These are phyloP conservation scores for Capsella bursapastoris DNA, from an alignment of 345 rosid genomes.

Conservation along the genomic window DNA sequence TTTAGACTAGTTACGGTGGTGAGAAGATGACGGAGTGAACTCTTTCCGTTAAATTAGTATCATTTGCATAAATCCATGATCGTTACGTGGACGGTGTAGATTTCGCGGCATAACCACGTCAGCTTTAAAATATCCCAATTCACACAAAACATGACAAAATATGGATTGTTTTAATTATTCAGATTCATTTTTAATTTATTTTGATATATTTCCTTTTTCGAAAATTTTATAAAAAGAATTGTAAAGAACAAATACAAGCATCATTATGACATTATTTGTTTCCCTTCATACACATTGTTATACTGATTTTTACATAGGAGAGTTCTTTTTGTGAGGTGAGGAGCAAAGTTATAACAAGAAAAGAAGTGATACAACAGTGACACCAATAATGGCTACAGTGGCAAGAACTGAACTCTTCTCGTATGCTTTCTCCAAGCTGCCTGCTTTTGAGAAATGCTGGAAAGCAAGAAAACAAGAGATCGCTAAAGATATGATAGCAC, in stretches of 20 bases:
- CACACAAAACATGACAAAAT: neutral
- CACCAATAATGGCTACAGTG: constrained; percentile 62
- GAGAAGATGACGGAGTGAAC: constrained; percentile 36
- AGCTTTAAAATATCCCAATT: constrained; percentile 15
- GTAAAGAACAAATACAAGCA: neutral
- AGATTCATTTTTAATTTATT: too few relatives aligned
- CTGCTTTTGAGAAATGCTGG: constrained; percentile 79
- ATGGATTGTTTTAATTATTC: too few relatives aligned
- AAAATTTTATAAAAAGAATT: too few relatives aligned
- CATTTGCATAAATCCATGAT: neutral
- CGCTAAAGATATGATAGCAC: constrained; percentile 61
- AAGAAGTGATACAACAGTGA: constrained; percentile 53
- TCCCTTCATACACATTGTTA: neutral
- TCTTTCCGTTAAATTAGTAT: constrained; percentile 37
- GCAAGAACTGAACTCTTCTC: constrained; percentile 81
- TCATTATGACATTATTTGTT: too few relatives aligned
- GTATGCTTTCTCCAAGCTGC: constrained; percentile 68
- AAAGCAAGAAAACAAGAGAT: constrained; percentile 72
- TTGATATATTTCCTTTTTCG: too few relatives aligned
- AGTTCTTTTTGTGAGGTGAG: neutral
- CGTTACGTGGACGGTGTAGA: constrained; percentile 37
- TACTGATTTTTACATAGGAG: constrained; percentile 44
- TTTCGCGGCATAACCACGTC: constrained; percentile 15
- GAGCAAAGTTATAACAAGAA: constrained; percentile 35
- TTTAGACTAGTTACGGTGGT: constrained; percentile 12